Conservation (phyloP, 2,329 filamentous ascomycete genomes). For the Beauveria medogensis region DNA sequence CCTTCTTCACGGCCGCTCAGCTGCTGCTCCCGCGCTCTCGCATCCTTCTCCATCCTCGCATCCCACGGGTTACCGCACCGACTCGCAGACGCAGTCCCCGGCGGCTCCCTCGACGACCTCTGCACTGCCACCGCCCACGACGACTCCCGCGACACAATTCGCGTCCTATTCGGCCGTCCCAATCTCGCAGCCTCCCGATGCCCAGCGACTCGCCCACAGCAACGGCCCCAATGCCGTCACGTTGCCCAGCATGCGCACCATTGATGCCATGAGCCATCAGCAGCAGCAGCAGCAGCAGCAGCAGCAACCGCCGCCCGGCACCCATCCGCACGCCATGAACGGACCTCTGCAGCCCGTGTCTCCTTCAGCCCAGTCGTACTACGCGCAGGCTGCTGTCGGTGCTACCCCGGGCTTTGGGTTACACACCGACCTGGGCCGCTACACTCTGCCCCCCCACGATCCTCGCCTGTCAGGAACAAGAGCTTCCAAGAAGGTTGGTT, state of each 20-base stretch:
- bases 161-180: background rate
- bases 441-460: conserved; percentile 37
- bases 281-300: conserved; percentile 20
- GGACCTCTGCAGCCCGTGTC: conserved; percentile 22
- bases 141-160: conserved; percentile 2
- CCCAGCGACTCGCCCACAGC: conserved; percentile 15
- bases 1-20: background rate
- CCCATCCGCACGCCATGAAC: conserved; percentile 18
- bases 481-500: conserved; percentile 49
- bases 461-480: conserved; percentile 39
- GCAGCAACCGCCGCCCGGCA: conserved; percentile 15
- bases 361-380: conserved; percentile 30
- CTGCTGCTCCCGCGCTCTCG: conserved; percentile 1
- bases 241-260: conserved; percentile 34
- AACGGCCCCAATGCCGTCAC: conserved; percentile 25
- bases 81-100: conserved; percentile 10
- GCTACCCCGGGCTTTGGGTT: conserved; percentile 33
- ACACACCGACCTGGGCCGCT: conserved; percentile 36
- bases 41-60: conserved; percentile 8
- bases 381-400: conserved; percentile 31
- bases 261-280: conserved; percentile 26
- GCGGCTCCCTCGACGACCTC: conserved; percentile 19
- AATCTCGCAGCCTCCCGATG: background rate
- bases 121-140: background rate
- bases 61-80: conserved; percentile 4